A percentile compares a stretch with the other conserved stretches of the same genome.
These are phyloP conservation scores for Paulownia fortunei DNA, from an alignment of 257 asterid genomes.

Conservation along the genomic window DNA sequence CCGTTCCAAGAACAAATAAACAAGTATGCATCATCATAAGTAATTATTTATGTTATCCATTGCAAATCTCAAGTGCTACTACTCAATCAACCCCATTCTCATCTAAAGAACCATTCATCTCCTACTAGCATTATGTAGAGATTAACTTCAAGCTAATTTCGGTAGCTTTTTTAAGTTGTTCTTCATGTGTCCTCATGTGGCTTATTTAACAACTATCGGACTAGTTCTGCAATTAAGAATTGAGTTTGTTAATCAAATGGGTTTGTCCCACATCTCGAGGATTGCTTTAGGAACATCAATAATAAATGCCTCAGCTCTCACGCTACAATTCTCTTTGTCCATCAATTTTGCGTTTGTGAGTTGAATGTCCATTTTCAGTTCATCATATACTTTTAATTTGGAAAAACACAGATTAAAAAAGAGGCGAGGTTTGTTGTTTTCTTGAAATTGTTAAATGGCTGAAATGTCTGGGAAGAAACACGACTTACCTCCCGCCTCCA, in stretches of 20 bases:
- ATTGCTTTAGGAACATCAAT: neutral
- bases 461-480: neutral
- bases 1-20: neutral
- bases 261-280: too few species aligned
- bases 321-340: neutral
- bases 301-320: neutral
- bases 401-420: neutral
- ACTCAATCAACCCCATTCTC: neutral
- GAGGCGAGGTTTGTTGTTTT: neutral
- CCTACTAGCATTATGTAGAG: neutral
- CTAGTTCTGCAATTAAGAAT: neutral
- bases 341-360: neutral
- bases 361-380: neutral
- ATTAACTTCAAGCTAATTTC: neutral
- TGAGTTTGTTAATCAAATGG: neutral
- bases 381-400: too few species aligned
- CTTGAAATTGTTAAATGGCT: neutral
- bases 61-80: neutral
- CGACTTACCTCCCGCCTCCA: neutral
- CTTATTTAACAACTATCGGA: neutral
- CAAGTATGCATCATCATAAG: neutral
- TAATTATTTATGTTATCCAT: neutral
- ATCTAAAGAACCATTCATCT: neutral
- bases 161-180: neutral
- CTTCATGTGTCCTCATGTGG: too few species aligned